Conservation (phyloP, 164 flowering plant species). For the Vitis vinifera region DNA sequence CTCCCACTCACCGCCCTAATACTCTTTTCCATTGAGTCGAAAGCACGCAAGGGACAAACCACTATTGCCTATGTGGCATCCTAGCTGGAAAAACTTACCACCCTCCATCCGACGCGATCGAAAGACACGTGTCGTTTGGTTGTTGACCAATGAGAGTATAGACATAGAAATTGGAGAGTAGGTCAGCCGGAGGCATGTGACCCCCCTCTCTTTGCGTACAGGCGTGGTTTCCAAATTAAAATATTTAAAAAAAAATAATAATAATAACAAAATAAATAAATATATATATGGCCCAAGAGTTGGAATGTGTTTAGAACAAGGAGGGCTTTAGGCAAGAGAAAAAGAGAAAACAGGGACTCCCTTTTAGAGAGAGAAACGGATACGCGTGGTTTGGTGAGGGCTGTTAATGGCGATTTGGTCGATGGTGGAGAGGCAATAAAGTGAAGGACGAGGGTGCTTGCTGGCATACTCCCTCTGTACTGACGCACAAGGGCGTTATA, state of each 20-base stretch:
- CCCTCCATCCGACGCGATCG: slow-evolving; percentile 6
- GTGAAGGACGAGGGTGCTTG: not conserved
- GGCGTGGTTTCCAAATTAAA: slow-evolving; percentile 15
- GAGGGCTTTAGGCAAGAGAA: slow-evolving; percentile 29
- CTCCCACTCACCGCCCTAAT: no score
- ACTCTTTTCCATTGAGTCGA: slow-evolving; percentile 21
- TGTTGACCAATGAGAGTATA: slow-evolving; percentile 1
- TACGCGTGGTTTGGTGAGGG: slow-evolving; percentile 6
- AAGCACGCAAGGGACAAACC: slow-evolving; percentile 31
- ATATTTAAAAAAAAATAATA: not conserved
- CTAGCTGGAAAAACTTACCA: slow-evolving; percentile 18
- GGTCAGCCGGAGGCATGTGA: slow-evolving; percentile 22
- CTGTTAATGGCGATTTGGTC: slow-evolving; percentile 23
- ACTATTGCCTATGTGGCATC: slow-evolving; percentile 22
- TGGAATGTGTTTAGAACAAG: slow-evolving; percentile 19
- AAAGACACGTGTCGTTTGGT: slow-evolving; percentile 17
- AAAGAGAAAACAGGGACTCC: slow-evolving; percentile 5
- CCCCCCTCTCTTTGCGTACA: slow-evolving; percentile 7
- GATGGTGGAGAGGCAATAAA: slow-evolving; percentile 2
- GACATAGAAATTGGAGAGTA: not conserved
- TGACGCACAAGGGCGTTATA: no score
- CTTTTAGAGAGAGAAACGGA: slow-evolving; percentile 10
- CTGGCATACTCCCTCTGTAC: no score
- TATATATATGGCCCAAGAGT: not conserved
- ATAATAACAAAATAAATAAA: not conserved